Conservation (phyloP, 148 eudicot genomes). For the Fagopyrum homotropicum region DNA sequence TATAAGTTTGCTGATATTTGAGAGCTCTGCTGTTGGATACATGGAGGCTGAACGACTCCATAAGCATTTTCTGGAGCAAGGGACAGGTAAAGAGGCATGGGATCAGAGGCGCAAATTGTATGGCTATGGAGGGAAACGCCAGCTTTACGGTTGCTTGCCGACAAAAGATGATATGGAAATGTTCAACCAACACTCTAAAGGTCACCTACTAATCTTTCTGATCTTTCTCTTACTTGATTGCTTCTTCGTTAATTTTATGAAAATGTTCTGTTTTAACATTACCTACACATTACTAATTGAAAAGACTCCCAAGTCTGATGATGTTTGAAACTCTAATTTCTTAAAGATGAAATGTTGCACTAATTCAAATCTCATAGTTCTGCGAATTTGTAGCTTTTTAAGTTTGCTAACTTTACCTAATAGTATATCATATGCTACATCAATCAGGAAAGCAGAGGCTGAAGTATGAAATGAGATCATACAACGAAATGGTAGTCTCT, state of each 20-base stretch:
- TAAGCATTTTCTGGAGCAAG: conserved; percentile 39
- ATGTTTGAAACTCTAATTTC: not conserved
- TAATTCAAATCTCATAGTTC: not conserved
- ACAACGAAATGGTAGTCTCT: conserved; percentile 44
- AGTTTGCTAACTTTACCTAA: not conserved
- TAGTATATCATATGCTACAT: not conserved
- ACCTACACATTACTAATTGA: not conserved
- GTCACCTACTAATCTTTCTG: conserved; percentile 17
- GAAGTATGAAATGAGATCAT: conserved; percentile 54
- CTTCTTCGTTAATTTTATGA: not conserved
- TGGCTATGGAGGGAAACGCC: conserved; percentile 63
- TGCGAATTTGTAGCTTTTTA: not conserved
- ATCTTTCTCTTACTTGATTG: not conserved
- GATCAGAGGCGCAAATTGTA: conserved; percentile 23
- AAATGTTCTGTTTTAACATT: not conserved
- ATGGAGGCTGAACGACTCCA: conserved; percentile 62
- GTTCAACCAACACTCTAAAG: conserved; percentile 58
- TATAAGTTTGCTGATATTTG: conserved; percentile 58
- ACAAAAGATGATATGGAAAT: conserved; percentile 41
- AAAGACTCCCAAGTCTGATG: not conserved
- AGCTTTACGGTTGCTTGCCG: conserved; percentile 66
- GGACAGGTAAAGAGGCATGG: conserved; percentile 55
- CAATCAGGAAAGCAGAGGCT: conserved; percentile 50
- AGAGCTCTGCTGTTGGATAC: conserved; percentile 52
- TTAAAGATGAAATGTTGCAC: not conserved